Evolutionary conservation across 306 rosid genomes (phyloP).

Genomic region (Begonia peltatifolia): DNA sequence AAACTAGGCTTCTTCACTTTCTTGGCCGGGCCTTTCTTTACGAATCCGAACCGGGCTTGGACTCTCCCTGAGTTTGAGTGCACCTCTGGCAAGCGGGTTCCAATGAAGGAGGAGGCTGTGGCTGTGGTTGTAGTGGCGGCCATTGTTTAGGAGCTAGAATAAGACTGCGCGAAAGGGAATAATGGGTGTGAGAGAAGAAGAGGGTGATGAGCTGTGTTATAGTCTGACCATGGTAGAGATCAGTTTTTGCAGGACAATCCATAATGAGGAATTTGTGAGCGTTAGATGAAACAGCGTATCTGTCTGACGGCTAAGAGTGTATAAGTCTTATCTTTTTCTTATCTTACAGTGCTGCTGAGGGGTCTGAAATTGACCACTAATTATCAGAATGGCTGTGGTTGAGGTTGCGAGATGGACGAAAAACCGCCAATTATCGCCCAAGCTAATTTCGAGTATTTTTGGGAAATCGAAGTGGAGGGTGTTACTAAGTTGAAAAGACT

Average conservation of each 20-base stretch:
- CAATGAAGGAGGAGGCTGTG: slow-evolving; percentile 58
- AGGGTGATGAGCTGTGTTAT: neutral
- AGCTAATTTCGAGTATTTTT: no score
- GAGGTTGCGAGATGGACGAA: slow-evolving; percentile 6
- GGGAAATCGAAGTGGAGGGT: no score
- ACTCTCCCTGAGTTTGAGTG: slow-evolving; percentile 23
- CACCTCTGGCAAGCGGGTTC: slow-evolving; percentile 46
- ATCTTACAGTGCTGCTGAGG: slow-evolving; percentile 28
- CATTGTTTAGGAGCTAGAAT: slow-evolving; percentile 14
- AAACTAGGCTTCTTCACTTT: slow-evolving; percentile 4
- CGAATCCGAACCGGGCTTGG: slow-evolving; percentile 64
- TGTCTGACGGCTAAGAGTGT: slow-evolving; percentile 39
- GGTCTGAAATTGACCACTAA: neutral
- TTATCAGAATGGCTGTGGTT: slow-evolving; percentile 17
- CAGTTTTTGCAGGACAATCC: slow-evolving; percentile 28
- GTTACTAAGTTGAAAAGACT: no score
- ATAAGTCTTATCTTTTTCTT: slow-evolving; percentile 62
- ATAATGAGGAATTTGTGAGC: slow-evolving; percentile 5
- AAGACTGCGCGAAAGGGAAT: slow-evolving; percentile 4
- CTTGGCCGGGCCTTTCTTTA: slow-evolving; percentile 34
- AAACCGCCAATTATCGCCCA: neutral
- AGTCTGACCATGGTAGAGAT: slow-evolving; percentile 8
- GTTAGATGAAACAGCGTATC: slow-evolving; percentile 45
- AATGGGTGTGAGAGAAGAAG: neutral
- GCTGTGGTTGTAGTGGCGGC: slow-evolving; percentile 45